Conservation (phyloP, 805 yeast species). For the Suhomyces sp. region DNA sequence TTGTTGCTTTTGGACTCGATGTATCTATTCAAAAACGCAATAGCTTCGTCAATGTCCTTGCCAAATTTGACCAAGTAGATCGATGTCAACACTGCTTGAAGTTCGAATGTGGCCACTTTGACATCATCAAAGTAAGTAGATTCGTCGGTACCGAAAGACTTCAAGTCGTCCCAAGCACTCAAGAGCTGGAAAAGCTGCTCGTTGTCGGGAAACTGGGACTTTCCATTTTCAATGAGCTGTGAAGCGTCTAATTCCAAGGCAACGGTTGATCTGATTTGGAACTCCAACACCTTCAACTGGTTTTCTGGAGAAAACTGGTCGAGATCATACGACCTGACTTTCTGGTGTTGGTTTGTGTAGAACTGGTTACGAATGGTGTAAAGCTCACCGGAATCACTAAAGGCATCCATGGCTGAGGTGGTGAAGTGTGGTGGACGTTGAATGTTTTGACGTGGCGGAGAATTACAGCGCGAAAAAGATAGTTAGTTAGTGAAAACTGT, state of each 20-base stretch:
- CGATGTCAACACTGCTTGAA: slow-evolving; percentile 41
- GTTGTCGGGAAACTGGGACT: slow-evolving; percentile 29
- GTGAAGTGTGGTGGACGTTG: background rate
- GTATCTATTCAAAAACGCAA: slow-evolving; percentile 27
- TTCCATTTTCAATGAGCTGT: slow-evolving; percentile 34
- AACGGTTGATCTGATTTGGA: slow-evolving; percentile 38
- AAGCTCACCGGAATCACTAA: slow-evolving; percentile 47
- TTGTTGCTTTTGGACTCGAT: slow-evolving; percentile 21
- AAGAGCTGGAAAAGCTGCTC: slow-evolving; percentile 35
- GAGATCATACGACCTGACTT: slow-evolving; percentile 37
- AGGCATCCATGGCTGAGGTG: slow-evolving; percentile 29
- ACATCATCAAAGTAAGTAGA: slow-evolving; percentile 42
- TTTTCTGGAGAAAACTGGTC: slow-evolving; percentile 38
- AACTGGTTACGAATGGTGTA: slow-evolving; percentile 57
- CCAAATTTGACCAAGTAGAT: slow-evolving; percentile 35
- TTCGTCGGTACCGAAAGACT: slow-evolving; percentile 42
- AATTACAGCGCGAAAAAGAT: background rate
- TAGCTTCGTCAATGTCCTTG: slow-evolving; percentile 37
- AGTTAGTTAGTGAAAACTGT: too few relatives aligned
- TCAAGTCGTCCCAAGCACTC: slow-evolving; percentile 43
- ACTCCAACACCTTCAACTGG: slow-evolving; percentile 39
- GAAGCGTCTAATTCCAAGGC: slow-evolving; percentile 40
- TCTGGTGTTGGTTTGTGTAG: slow-evolving; percentile 55
- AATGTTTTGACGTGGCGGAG: background rate
- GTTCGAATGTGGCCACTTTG: slow-evolving; percentile 30